phyloP scores from a whole-genome alignment of 179 eudicot genomes.

The Vitellaria paradoxa region DNA sequence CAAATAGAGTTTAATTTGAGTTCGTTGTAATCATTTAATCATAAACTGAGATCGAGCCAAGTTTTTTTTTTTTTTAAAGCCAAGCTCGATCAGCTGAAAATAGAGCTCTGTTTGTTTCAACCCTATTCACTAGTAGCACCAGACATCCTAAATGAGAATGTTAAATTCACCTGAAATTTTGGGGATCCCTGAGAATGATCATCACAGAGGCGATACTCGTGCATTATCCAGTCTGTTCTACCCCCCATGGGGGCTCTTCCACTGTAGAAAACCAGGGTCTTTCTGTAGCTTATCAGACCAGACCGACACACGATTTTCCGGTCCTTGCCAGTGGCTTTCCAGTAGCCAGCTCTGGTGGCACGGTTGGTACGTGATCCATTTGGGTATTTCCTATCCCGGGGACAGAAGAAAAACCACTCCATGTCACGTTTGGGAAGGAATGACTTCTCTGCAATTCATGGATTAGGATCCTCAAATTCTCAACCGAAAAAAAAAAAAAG shows the following conservation, averaged over 20 bases:
- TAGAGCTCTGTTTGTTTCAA: no score
- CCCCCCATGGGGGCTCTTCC: conserved; percentile 87
- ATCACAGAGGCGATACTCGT: conserved; percentile 79
- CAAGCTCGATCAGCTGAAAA: no score
- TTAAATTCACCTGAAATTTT: conserved; percentile 41
- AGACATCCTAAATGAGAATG: neutral
- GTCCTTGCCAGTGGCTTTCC: conserved; percentile 98
- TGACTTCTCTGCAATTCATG: conserved; percentile 60
- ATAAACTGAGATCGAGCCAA: no score
- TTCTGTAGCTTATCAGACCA: conserved; percentile 56
- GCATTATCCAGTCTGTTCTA: conserved; percentile 89
- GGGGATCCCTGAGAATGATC: conserved; percentile 43
- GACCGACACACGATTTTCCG: conserved; percentile 60
- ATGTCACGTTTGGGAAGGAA: conserved; percentile 72
- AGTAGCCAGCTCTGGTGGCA: conserved; percentile 88
- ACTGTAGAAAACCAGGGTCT: conserved; percentile 81
- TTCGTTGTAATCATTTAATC: no score
- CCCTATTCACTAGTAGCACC: no score
- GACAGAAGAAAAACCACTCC: conserved; percentile 95
- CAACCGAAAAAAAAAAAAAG: neutral
- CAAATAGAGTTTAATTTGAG: no score
- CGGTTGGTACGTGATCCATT: conserved; percentile 82
- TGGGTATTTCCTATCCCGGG: conserved; percentile 81
- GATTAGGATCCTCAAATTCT: conserved; percentile 11
- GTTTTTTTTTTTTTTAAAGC: no score